Evolutionary conservation across 2,329 filamentous ascomycete genomes (phyloP), one percentile per base, ranked within the genome.

Genomic region (Venturia oleaginea): DNA sequence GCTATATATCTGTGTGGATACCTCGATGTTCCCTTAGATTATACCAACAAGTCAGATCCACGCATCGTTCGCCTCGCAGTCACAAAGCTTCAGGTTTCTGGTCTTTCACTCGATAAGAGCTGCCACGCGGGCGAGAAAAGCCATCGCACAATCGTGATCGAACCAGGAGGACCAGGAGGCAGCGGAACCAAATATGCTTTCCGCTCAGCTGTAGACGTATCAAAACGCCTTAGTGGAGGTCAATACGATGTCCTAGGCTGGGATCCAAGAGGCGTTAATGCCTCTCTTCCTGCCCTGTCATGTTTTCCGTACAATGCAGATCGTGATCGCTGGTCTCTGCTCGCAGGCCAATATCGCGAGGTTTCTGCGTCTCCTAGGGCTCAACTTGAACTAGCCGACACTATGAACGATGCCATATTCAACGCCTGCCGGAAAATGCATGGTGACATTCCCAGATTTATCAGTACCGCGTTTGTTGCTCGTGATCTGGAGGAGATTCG

Each of bases 401-500:
- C 59, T 8, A 61, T 61, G 59, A 61, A 61, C 11, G 59, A 61
- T 38, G 59, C 59, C 22, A 38, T 61, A 15, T 40, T 38, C 34
- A 27, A 30, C 11, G 59, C 59, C 8, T 61, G 59, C 22, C 32
- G 37, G 11, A 34, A 61, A n/a, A 38, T 27, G 2, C 61, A 63
- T 37, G 62, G 62, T 10, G 51, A 57, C 19, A n/a, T 64, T 11
- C 11, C 24, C 24, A 30, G 48, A 10, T 65, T 38, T 54, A 17
- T 65, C 34, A 24, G 63, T 3, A 65, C 63, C 1, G 38, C 63
- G 13, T 62, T 62, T 54, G 59, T 62, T 7, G 59, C 59, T 19
- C 63, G 63, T 3, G 63, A 65, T 48, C 43, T 63, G 57, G 24
- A 57, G 19, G 54, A 42, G 38, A 46, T 65, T 48, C 34, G 24